Base-by-base conservation (phyloP, 1,284 basidiomycete species). In the Athelia sp. region DNA sequence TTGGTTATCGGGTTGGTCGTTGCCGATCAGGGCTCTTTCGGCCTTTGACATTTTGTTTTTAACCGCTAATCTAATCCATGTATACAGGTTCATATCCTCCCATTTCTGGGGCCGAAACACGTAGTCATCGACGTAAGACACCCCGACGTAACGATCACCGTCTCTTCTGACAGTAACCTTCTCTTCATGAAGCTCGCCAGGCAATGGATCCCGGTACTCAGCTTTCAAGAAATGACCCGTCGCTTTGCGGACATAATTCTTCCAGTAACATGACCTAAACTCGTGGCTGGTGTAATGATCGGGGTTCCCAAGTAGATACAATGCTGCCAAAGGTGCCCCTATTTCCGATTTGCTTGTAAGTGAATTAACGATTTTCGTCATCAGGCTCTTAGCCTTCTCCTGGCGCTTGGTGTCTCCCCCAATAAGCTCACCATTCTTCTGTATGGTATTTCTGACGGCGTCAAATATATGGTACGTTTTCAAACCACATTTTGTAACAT, bases 211-310 rank as follows among this genome's bases (percentile, higher is more conserved):
- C n/a, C n/a, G n/a, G n/a, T n/a, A n/a, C n/a, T n/a, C n/a, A n/a
- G n/a, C n/a, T n/a, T n/a, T n/a, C n/a, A n/a, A n/a, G n/a, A n/a
- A n/a, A n/a, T 40, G 26, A 60, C 53, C 17, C 56, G 48, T n/a
- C n/a, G n/a, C n/a, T n/a, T n/a, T n/a, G 24, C 38, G 36, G 3
- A 64, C 58, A 57, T 55, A 66, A 14, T 23, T 32, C 50, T 52
- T 56, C 65, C 64, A 67, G 49, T 55, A 63, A 35, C 62, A 62
- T 2, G 53, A 45, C 3, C 58, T 40, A 54, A 65, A 67, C 17
- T 47, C 29, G 47, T 65, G 62, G 49, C 52, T 59, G 0, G 58
- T 62, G 44, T 64, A 65, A 47, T 65, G 64, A 49, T 65, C 63
- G n/a, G 62, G 64, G 54, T 62, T 57, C 10, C 54, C 53, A 3